Conservation (phyloP, 345 rosid species). For the Euphorbia tirucalli region DNA sequence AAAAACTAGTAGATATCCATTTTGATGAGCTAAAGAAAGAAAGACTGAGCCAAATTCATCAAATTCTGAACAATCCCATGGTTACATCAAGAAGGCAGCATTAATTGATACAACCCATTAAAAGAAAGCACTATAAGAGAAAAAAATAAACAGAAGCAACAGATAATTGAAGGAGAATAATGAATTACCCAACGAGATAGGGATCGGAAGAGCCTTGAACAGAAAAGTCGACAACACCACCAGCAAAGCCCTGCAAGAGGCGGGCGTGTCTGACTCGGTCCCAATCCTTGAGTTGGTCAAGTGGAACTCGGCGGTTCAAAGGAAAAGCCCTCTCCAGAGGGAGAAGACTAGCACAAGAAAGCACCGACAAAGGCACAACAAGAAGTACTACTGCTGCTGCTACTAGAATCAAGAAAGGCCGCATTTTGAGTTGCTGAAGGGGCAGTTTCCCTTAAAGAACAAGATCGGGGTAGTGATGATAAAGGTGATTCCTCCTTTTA, state of each 20-base stretch:
- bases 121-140: not conserved
- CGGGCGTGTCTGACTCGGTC: constrained; percentile 75
- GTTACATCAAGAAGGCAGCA: no score
- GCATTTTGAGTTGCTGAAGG: constrained; percentile 30
- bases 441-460: not conserved
- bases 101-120: constrained; percentile 1
- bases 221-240: constrained; percentile 65
- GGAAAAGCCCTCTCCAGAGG: constrained; percentile 71
- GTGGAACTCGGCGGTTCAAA: constrained; percentile 42
- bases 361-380: constrained; percentile 27
- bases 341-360: constrained; percentile 39
- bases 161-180: not conserved
- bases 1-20: not conserved
- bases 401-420: constrained; percentile 24
- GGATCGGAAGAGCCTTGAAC: constrained; percentile 88
- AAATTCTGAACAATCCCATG: not conserved
- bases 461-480: constrained; percentile 14
- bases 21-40: not conserved
- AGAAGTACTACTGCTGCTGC: constrained; percentile 13
- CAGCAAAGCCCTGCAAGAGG: constrained; percentile 50
- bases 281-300: constrained; percentile 56
- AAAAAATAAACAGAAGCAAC: no score
- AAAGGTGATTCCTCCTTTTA: constrained; percentile 27
- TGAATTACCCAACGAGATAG: constrained; percentile 66
- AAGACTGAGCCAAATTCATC: not conserved